These are phyloP conservation scores for Kodamaea jinghongensis DNA, from an alignment of 805 yeast genomes.

Conservation along the genomic window DNA sequence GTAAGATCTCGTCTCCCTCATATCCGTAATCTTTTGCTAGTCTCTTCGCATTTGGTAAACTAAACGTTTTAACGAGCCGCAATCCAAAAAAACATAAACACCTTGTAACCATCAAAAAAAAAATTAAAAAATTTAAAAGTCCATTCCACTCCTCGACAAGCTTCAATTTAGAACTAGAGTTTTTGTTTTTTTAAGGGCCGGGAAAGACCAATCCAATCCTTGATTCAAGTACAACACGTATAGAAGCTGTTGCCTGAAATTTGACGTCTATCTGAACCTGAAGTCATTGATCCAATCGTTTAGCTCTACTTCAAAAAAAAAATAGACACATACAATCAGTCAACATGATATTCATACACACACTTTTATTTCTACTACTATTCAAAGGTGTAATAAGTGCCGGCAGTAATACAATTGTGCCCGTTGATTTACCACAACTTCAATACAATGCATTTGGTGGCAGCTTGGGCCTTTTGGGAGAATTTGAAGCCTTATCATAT, in stretches of 20 bases:
- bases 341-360: neutral
- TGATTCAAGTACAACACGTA: too few relatives aligned
- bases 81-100: neutral
- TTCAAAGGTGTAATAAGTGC: neutral
- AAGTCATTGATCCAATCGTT: neutral
- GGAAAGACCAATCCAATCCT: too few relatives aligned
- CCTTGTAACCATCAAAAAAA: neutral
- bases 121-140: neutral
- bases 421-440: conserved; percentile 18
- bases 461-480: conserved; percentile 32
- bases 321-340: neutral
- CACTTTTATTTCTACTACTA: conserved; percentile 2
- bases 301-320: neutral
- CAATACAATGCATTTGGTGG: conserved; percentile 26
- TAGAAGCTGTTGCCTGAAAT: too few relatives aligned
- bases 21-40: too few relatives aligned
- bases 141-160: too few relatives aligned
- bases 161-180: too few relatives aligned
- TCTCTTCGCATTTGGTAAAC: too few relatives aligned
- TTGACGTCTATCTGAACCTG: neutral
- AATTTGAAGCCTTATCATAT: conserved; percentile 27
- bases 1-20: too few relatives aligned
- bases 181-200: too few relatives aligned
- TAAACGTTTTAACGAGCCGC: neutral
- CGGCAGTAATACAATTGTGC: conserved; percentile 2